Evolutionary conservation across 2,329 filamentous ascomycete genomes (phyloP).

Genomic region (Fusarium sp.): DNA sequence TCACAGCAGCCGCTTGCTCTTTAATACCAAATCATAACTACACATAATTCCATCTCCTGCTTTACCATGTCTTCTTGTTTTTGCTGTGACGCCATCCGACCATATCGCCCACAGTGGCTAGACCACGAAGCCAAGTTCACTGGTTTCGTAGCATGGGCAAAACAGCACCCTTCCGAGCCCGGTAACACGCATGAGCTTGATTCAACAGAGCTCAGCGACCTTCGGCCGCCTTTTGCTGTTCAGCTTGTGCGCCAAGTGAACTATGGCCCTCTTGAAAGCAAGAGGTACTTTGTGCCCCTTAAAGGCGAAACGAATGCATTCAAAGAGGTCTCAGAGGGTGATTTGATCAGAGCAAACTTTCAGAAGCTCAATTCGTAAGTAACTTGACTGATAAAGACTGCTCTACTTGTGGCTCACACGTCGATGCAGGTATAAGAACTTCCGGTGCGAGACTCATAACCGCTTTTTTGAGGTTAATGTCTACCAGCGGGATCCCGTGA

Average conservation of each 20-base stretch:
- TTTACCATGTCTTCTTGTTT: slow-evolving; percentile 21
- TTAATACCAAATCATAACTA: too few species aligned
- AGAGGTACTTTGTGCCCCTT: slow-evolving; percentile 24
- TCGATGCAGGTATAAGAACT: slow-evolving; percentile 31
- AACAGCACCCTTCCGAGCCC: background rate
- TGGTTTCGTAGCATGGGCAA: slow-evolving; percentile 16
- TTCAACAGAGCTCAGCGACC: background rate
- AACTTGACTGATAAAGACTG: too few species aligned
- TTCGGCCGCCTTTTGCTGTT: slow-evolving; percentile 7
- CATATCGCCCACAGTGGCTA: slow-evolving; percentile 19
- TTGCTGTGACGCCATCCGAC: slow-evolving; percentile 7
- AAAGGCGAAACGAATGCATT: background rate
- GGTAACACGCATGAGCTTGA: background rate
- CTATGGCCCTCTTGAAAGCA: slow-evolving; percentile 22
- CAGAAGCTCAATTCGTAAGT: slow-evolving; percentile 27
- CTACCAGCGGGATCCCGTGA: slow-evolving; percentile 27
- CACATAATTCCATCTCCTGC: too few species aligned
- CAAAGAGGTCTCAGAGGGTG: slow-evolving; percentile 7
- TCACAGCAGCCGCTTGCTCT: too few species aligned
- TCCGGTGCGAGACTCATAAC: slow-evolving; percentile 16
- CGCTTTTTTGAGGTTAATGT: slow-evolving; percentile 36
- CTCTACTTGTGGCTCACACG: too few species aligned
- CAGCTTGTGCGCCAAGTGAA: slow-evolving; percentile 33
- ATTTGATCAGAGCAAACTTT: slow-evolving; percentile 24
- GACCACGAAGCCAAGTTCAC: slow-evolving; percentile 20